phyloP scores from a whole-genome alignment of 139 green algal species.

The Auxenochlorella protothecoides region DNA sequence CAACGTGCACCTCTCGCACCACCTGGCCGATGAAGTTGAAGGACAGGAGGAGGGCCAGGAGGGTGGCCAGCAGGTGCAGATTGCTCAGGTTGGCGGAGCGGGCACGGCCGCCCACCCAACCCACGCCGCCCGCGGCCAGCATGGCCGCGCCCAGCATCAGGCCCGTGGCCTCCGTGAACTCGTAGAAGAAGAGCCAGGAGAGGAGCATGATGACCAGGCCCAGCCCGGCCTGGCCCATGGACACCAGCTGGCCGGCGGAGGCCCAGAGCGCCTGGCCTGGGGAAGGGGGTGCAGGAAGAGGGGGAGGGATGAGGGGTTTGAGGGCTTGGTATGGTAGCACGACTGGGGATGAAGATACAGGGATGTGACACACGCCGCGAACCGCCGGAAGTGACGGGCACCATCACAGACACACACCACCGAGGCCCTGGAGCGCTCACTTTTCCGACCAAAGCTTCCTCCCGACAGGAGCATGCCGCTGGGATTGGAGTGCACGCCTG shows the following conservation, averaged over 20 bases:
- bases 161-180: constrained; percentile 5
- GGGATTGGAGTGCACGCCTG: no score
- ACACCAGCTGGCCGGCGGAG: background rate
- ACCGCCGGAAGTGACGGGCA: no score
- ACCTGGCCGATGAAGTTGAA: constrained; percentile 21
- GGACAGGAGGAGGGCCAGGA: constrained; percentile 34
- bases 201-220: constrained; percentile 23
- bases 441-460: no score
- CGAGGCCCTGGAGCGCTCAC: no score
- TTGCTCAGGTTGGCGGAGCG: constrained; percentile 11
- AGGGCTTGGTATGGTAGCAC: no score
- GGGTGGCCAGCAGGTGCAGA: constrained; percentile 19
- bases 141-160: constrained; percentile 14
- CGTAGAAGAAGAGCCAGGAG: constrained; percentile 5
- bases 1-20: constrained; percentile 11
- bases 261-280: no score
- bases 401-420: no score
- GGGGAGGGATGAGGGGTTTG: background rate
- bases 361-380: no score
- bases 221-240: background rate
- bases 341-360: no score
- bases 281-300: background rate
- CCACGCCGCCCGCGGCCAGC: background rate
- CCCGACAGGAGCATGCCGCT: no score
- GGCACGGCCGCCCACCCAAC: constrained; percentile 16